Base-by-base conservation (phyloP, 2,329 filamentous ascomycete species). In the Diaporthe sp. region DNA sequence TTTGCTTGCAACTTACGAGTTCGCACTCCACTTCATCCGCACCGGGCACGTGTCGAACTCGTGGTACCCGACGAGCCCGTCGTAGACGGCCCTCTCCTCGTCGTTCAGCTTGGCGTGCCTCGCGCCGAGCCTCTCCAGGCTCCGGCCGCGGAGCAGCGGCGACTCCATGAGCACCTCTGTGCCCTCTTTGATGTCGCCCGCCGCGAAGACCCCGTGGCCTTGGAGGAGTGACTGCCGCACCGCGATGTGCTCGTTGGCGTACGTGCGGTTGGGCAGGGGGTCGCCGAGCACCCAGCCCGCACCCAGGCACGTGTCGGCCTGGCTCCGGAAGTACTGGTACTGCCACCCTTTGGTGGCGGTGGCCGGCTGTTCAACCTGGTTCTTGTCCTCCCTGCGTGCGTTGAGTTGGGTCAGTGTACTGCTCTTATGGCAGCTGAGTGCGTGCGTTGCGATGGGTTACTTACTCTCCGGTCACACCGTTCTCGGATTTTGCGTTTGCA, bases 201-300 rank as follows among this genome's bases (percentile, higher is more conserved):
- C 76, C 0, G 88, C 88, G 61, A 90, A 89, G 0, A 82, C 84
- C 0, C 88, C 88, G 58, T 84, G 83, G 1, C 88, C 88, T 0
- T 84, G 84, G 1, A 86, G 79, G 0, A 75, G 63, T 0, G 87
- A 89, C 13, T 77, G 78, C 3, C 80, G 82, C 8, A 90, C 78
- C 15, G 82, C 77, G 51, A 90, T 84, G 73, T 77, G 82, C 0
- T 81, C 78, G 73, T 88, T 88, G 30, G 79, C 69, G 51, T 82
- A 86, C n/a, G 25, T 47, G 7, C 75, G 75, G 42, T 72, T 72
- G 44, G 72, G 61, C 22, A 44, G 73, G 30, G 42, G n/a, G 35
- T 25, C 44, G 39, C 61, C 39, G 13, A 39, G 56, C 2, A 22
- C n/a, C 44, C 61, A 58, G 17, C 37, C 53, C 9, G 30, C 22